Conservation (phyloP, 768 basidiomycete genomes). For the Mycena latifolia region DNA sequence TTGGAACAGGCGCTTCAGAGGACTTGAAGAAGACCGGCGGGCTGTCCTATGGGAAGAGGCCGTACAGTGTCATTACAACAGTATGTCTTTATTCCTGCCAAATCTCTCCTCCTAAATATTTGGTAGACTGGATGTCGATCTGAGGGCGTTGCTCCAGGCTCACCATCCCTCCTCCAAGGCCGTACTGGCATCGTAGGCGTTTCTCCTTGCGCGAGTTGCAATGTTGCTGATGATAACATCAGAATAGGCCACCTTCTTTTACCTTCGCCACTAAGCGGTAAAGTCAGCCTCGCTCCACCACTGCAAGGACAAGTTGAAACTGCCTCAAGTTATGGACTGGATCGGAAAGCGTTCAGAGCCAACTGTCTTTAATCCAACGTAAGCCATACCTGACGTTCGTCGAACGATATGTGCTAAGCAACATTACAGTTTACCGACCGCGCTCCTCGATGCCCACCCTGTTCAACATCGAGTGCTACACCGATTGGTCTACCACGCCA, state of each 20-base stretch:
- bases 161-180: conserved; percentile 25
- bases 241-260: conserved; percentile 75
- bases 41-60: conserved; percentile 49
- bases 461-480: conserved; percentile 52
- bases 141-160: conserved; percentile 16
- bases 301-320: conserved; percentile 31
- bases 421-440: conserved; percentile 52
- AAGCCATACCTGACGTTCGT: conserved; percentile 1
- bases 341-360: conserved; percentile 32
- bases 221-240: conserved; percentile 21
- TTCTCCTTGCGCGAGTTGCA: neutral
- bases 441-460: conserved; percentile 46
- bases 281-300: conserved; percentile 25
- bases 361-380: conserved; percentile 35
- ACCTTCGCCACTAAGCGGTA: conserved; percentile 28
- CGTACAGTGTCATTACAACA: conserved; percentile 48
- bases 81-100: conserved; percentile 42
- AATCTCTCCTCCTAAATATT: neutral
- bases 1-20: conserved; percentile 51
- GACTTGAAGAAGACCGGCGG: conserved; percentile 51
- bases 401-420: neutral
- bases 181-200: conserved; percentile 57
- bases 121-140: conserved; percentile 28
- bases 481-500: conserved; percentile 61
- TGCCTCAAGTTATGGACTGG: conserved; percentile 29